Conservation (phyloP, 2,329 filamentous ascomycete genomes). For the Cordyceps fumosorosea region DNA sequence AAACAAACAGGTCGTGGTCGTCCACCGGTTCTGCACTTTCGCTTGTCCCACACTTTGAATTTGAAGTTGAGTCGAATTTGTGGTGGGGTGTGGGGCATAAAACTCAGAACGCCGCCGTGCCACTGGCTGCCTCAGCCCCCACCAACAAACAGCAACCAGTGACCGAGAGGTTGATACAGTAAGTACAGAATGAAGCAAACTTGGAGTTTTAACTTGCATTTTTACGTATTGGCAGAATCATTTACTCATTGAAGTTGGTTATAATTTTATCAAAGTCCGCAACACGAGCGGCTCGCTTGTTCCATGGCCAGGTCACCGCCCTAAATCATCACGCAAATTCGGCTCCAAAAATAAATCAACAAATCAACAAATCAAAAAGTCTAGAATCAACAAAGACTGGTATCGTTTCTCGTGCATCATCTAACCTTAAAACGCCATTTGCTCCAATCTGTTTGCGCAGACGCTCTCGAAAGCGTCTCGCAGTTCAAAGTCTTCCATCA, state of each 20-base stretch:
- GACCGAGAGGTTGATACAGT: background rate
- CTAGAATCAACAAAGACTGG: conserved; percentile 4
- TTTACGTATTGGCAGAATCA: no score
- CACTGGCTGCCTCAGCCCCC: conserved; percentile 11
- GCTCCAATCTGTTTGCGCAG: conserved; percentile 18
- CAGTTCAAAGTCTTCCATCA: conserved; percentile 63
- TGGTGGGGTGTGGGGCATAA: conserved; percentile 34
- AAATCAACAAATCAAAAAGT: background rate
- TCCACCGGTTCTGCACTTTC: conserved; percentile 12
- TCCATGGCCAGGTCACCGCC: background rate
- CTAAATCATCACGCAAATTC: background rate
- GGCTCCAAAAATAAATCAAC: background rate
- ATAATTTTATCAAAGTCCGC: background rate
- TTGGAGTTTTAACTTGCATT: background rate
- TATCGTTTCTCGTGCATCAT: conserved; percentile 9
- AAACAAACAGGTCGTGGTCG: conserved; percentile 15
- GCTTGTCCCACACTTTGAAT: conserved; percentile 17
- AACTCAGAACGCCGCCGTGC: background rate
- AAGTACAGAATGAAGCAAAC: background rate
- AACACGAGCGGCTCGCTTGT: background rate
- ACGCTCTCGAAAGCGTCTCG: conserved; percentile 70
- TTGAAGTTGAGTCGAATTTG: conserved; percentile 29
- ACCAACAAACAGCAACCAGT: background rate
- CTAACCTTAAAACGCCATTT: conserved; percentile 8
- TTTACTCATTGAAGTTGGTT: background rate